Base-by-base conservation (phyloP, 208 protist genomes). In the Crithidia fasciculata region DNA sequence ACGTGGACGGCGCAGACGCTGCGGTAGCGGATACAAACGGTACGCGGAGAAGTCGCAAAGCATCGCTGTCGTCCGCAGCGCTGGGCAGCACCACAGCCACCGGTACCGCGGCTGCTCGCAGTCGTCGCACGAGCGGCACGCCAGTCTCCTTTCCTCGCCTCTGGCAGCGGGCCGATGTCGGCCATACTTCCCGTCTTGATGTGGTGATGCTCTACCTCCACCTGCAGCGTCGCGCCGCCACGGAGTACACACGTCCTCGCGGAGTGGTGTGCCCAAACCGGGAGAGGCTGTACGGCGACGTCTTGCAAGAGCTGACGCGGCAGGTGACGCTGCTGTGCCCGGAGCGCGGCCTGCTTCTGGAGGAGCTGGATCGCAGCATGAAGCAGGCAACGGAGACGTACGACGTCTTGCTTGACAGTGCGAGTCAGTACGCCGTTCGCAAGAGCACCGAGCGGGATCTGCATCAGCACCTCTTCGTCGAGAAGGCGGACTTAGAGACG, bases 381-480 rank as follows among this genome's bases (percentile, higher is more conserved):
- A 67, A 71, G 49, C 82, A 90, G 70, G 81, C 86, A 15, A 92
- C 75, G n/a, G 82, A 88, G 28, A 91, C 88, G 9, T 97, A 95
- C 80, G 89, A 96, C 69, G 79, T 89, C 47, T 78, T 96, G 49
- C 91, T 95, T 52, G 92, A 97, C 64, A 92, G 83, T 59, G 89
- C 89, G 0, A 90, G 80, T 70, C 89, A 95, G 76, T 96, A 96
- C 63, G 89, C 88, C 4, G 88, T 93, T 52, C 88, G 94, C 58
- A 97, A 97, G 80, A 90, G 80, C 57, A 95, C 94, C 49, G 89
- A 96, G 78, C 83, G 91, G 15, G 88, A 96, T 55, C 69, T 97
- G 69, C 72, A 80, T 28, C 77, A 80, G 58, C 76, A 88, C 45
- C 62, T 96, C 0, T 91, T 92, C 52, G 76, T 81, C 2, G 84